phyloP scores from a whole-genome alignment of 179 eudicot species.

The Beta corolliflora region DNA sequence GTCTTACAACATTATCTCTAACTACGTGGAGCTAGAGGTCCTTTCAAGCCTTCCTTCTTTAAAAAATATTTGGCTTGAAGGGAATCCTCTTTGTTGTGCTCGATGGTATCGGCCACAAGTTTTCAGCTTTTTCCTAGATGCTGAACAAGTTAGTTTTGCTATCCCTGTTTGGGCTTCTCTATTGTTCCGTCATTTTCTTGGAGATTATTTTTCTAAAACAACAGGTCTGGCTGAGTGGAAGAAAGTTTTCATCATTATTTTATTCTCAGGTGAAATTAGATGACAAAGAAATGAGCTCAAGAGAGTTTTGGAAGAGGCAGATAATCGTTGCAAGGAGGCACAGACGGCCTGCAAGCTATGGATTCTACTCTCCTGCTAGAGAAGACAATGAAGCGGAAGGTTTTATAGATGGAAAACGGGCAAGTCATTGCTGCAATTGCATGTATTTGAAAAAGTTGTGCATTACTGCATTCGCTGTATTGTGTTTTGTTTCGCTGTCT shows the following conservation, averaged over 20 bases:
- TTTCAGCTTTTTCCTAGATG: conserved; percentile 74
- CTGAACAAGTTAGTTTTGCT: conserved; percentile 63
- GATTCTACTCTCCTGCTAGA: conserved; percentile 83
- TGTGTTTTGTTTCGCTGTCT: background rate
- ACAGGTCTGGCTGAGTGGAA: background rate
- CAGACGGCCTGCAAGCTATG: conserved; percentile 88
- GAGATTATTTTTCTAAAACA: background rate
- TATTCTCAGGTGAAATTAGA: conserved; percentile 67
- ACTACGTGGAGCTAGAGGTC: conserved; percentile 75
- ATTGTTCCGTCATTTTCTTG: background rate
- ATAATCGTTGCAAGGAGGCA: conserved; percentile 90
- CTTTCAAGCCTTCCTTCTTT: conserved; percentile 66
- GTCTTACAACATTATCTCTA: conserved; percentile 89
- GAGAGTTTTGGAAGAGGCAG: conserved; percentile 82
- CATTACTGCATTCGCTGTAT: background rate
- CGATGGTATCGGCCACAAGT: conserved; percentile 93
- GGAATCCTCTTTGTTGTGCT: conserved; percentile 87
- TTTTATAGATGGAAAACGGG: conserved; percentile 58
- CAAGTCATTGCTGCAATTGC: conserved; percentile 29
- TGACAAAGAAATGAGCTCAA: conserved; percentile 58
- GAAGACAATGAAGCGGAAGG: conserved; percentile 56
- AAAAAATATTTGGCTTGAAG: conserved; percentile 79
- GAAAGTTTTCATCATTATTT: background rate
- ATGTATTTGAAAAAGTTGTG: background rate
- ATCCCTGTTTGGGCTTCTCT: conserved; percentile 15